Conservation (phyloP, 352 stramenopile species). For the Globisporangium cystogenes region DNA sequence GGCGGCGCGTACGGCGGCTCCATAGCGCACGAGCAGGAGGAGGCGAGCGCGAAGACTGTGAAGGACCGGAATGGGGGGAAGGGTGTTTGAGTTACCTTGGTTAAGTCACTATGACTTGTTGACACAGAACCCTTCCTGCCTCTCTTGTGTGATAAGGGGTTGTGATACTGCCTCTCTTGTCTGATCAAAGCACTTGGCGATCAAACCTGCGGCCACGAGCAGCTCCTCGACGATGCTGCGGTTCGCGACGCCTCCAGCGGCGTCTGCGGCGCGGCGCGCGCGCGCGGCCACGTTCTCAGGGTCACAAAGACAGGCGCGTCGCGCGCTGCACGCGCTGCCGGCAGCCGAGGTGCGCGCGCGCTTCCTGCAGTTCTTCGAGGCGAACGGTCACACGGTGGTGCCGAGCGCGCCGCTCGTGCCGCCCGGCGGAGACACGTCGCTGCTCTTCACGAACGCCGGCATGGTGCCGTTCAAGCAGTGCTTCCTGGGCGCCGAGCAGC, state of each 20-base stretch:
- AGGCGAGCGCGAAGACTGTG: neutral
- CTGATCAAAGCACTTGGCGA: neutral
- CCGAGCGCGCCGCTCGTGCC: slow-evolving; percentile 66
- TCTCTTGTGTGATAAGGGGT: neutral
- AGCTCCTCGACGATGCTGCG: neutral
- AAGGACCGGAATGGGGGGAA: neutral
- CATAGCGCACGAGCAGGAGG: too few species aligned
- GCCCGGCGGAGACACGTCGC: slow-evolving; percentile 87
- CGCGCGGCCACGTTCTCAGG: neutral
- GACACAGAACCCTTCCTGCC: too few species aligned
- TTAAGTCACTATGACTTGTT: too few species aligned
- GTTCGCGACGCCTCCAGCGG: neutral
- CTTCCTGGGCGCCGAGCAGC: slow-evolving; percentile 83
- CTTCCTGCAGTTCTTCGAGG: slow-evolving; percentile 73
- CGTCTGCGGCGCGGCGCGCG: slow-evolving; percentile 2
- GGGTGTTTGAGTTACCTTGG: too few species aligned
- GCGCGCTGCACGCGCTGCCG: slow-evolving; percentile 34
- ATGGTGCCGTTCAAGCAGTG: slow-evolving; percentile 96
- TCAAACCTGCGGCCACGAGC: neutral
- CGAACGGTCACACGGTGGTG: slow-evolving; percentile 49
- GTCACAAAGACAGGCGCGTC: slow-evolving; percentile 1
- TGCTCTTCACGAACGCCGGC: slow-evolving; percentile 97
- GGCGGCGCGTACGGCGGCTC: neutral
- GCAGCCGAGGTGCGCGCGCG: slow-evolving; percentile 35
- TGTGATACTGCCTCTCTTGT: neutral